A percentile compares a stretch with the other conserved stretches of the same genome.
Conservation (phyloP, 164 flowering plant genomes). For the grape (Vitis vinifera) region DNA sequence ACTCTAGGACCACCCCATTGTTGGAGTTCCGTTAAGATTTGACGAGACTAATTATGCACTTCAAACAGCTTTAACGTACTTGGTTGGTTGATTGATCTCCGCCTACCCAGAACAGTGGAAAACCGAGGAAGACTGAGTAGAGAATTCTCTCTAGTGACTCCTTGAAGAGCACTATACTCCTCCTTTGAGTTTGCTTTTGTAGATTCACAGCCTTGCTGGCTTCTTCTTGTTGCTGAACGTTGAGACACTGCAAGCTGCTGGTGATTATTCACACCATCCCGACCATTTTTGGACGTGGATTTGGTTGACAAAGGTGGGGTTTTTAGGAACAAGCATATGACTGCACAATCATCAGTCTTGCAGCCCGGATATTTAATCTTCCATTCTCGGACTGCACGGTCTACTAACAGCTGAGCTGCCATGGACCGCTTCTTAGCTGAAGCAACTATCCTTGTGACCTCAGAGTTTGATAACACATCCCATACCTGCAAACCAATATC, state of each 20-base stretch:
- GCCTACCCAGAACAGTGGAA: neutral
- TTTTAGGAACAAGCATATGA: constrained; percentile 62
- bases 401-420: constrained; percentile 60
- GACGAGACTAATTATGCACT: too few species aligned
- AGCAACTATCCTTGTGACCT: constrained; percentile 64
- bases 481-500: constrained; percentile 44
- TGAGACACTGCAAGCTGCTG: neutral
- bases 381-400: constrained; percentile 67
- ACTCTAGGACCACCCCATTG: too few species aligned
- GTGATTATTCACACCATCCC: neutral
- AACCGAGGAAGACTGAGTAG: constrained; percentile 31
- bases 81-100: too few species aligned
- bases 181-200: constrained; percentile 8
- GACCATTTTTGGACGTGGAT: constrained; percentile 14
- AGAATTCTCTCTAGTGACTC: constrained; percentile 28
- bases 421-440: constrained; percentile 50
- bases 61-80: too few species aligned
- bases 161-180: constrained; percentile 33
- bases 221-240: neutral
- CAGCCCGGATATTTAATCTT: constrained; percentile 56
- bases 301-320: constrained; percentile 16
- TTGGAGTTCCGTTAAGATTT: too few species aligned
- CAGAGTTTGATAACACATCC: constrained; percentile 79
- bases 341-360: constrained; percentile 76
- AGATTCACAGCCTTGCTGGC: constrained; percentile 13